Evolutionary conservation across 164 flowering plant genomes (phyloP), one percentile per base, ranked within the genome.

Genomic region (Cinnamomum micranthum): DNA sequence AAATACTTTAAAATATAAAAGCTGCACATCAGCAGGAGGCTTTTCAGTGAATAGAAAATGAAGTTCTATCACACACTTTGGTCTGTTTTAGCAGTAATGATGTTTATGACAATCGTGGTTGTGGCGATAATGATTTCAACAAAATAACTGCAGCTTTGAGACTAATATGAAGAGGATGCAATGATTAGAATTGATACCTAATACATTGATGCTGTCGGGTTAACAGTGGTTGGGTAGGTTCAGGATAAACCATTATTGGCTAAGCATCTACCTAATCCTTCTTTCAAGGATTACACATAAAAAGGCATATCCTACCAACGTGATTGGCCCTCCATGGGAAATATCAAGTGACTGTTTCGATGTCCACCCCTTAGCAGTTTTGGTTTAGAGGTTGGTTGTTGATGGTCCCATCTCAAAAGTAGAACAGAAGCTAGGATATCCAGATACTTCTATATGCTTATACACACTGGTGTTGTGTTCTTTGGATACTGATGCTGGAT

Each of bases 221-320:
- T 9, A 47, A n/a, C 15, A 69, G 22, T 69, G 71, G 52, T 69
- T 41, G 71, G 15, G n/a, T 12, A 41, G 58, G 71, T 47, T n/a
- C 25, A 69, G 14, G 12, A 69, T 15, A 14, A 67, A 10, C 22
- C 58, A 47, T 19, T 69, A 47, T 19, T 69, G 71, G 55, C 55
- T 41, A 41, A 23, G 50, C 71, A 69, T 41, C 71, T 23, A 69
- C 71, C 70, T 14, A 67, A 67, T 19, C 31, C 41, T 50, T 47
- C 28, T 47, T 41, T 47, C 24, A n/a, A 19, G 71, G 28, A 69
- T 3, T 52, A 52, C 59, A 52, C 19, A 52, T 52, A 52, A 47
- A 47, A 35, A 69, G 71, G n/a, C 55, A 67, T 33, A 67, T 67
- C 50, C 60, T 6, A 55, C 60, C 20, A 55, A 55, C 17, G 19